Conservation (phyloP, 2,329 filamentous ascomycete species). For the Thielaviopsis euricoi region DNA sequence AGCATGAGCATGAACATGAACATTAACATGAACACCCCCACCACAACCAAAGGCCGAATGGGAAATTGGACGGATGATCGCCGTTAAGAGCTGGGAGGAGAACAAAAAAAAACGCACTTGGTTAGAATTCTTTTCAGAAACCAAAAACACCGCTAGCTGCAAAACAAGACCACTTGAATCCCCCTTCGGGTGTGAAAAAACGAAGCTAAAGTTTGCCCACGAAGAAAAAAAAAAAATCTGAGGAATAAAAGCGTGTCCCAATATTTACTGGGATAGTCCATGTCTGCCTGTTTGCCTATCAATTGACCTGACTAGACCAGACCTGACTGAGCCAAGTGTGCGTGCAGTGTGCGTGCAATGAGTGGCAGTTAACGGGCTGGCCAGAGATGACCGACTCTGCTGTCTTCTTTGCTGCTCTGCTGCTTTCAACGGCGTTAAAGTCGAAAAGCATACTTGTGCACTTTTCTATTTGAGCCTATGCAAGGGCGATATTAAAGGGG, state of each 20-base stretch:
- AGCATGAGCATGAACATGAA: too few species aligned
- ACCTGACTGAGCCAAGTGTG: too few species aligned
- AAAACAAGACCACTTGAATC: neutral
- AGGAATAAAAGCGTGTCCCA: neutral
- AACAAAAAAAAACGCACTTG: neutral
- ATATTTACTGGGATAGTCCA: neutral
- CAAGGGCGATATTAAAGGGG: neutral
- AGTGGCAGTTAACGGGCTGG: too few species aligned
- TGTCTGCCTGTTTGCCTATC: neutral
- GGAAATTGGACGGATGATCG: too few species aligned
- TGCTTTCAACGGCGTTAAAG: neutral
- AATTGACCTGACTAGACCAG: too few species aligned
- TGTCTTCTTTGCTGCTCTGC: neutral
- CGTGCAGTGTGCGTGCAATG: too few species aligned
- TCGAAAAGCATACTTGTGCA: neutral
- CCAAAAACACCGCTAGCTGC: neutral
- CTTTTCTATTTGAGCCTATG: neutral
- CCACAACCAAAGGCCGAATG: too few species aligned
- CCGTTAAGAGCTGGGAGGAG: too few species aligned
- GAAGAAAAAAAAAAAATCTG: neutral
- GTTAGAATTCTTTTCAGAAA: neutral
- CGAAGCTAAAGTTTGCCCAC: neutral
- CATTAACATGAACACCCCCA: too few species aligned
- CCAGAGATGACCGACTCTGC: neutral
- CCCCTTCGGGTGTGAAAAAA: neutral